Evolutionary conservation across 208 protist species (phyloP).

Genomic region (Trypanosoma conorhini): DNA sequence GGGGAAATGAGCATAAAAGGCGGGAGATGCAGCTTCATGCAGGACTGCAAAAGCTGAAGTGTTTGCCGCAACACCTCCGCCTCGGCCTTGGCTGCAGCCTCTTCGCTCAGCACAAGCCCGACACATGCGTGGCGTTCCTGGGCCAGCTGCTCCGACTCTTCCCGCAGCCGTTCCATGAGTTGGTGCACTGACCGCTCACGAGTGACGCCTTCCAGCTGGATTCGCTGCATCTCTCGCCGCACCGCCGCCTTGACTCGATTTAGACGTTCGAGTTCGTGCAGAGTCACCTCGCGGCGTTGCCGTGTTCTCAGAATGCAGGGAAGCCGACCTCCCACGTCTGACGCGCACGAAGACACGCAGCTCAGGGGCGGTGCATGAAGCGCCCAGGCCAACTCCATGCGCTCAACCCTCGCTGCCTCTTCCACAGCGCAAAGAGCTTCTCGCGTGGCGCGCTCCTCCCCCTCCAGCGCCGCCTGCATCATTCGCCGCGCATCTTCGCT

Average conservation of each 20-base stretch:
- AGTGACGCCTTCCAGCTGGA: not conserved
- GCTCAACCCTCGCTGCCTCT: not conserved
- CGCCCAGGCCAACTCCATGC: not conserved
- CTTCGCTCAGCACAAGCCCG: not conserved
- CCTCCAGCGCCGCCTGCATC: not conserved
- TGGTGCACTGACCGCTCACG: not conserved
- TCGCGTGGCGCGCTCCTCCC: conserved; percentile 4
- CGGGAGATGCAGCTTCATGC: not conserved
- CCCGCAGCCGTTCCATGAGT: not conserved
- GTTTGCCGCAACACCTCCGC: not conserved
- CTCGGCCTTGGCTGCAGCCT: not conserved
- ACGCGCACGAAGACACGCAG: not conserved
- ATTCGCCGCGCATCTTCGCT: not conserved
- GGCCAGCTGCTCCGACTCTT: conserved; percentile 1
- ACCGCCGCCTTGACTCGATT: not conserved
- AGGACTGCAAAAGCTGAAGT: not conserved
- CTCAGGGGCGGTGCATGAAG: not conserved
- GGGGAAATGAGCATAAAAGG: not conserved
- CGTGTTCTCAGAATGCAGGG: not conserved
- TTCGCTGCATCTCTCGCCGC: not conserved
- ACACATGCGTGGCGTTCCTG: not conserved
- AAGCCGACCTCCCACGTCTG: not conserved
- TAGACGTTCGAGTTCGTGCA: conserved; percentile 8
- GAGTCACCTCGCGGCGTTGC: not conserved
- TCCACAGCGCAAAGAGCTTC: not conserved